Base-by-base conservation (phyloP, 2,329 filamentous ascomycete genomes). In the Neonectria magnoliae region DNA sequence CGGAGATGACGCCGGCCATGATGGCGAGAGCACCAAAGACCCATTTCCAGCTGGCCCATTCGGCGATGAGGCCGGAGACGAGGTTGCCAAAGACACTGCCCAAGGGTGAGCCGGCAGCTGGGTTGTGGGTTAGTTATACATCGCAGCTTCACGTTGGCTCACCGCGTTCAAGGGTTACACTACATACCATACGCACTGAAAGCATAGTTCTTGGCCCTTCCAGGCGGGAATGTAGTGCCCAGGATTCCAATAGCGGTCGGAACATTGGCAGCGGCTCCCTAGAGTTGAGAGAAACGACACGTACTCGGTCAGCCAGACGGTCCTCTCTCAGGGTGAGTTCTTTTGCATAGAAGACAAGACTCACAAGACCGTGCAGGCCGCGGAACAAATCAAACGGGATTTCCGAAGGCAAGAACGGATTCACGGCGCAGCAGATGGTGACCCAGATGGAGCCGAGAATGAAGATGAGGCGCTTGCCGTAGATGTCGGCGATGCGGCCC, bases 211-310 rank as follows among this genome's bases (percentile, higher is more conserved):
- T 91, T 92, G 4, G 89, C 87, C 67, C 87, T 89, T 0, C 90
- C 88, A 0, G 89, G 89, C 1, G 86, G 85, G 59, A 92, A 92
- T 0, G 88, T 91, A 1, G 87, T 86, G 0, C 89, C 90, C 3
- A 93, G 76, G 42, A 92, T 92, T 0, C 90, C 90, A 72, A 93
- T 87, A 0, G 90, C 90, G 0, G 90, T 91, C 0, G 90, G 90
- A 0, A 92, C 88, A 72, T 91, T 92, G 16, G 89, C 88, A 2
- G 90, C 90, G 27, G 88, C 88, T 2, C 89, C 90, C 78, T 86
- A 59, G 20, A 7, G 36, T 16, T 38, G 36, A 8, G n/a, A 38
- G 33, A 14, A 25, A 25, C 25, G 25, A 51, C 18, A 10, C 29
- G 38, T 16, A 42, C 16, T 9, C 16, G n/a, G 45, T 50, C 25